These are phyloP conservation scores for Forsythia viridissima DNA, from an alignment of 257 asterid genomes.

Conservation along the genomic window DNA sequence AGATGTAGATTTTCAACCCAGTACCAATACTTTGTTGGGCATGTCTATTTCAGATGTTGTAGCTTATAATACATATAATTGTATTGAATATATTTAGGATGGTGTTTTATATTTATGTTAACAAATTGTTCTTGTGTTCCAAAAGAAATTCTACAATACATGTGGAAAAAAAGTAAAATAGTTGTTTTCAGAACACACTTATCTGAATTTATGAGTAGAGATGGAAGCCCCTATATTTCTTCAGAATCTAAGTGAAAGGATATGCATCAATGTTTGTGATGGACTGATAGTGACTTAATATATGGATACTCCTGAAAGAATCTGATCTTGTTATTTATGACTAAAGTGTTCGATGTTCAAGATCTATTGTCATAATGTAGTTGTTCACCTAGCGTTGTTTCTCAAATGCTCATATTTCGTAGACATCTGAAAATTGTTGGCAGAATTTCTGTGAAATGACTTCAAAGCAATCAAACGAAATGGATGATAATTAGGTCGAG, in stretches of 20 bases:
- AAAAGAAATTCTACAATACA: not conserved
- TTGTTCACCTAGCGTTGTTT: not conserved
- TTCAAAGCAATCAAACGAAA: too few species aligned
- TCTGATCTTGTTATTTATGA: too few species aligned
- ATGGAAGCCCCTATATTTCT: not conserved
- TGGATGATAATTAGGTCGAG: too few species aligned
- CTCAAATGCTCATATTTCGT: not conserved
- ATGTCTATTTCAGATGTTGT: not conserved
- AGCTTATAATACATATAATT: not conserved
- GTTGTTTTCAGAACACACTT: not conserved
- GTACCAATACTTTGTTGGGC: not conserved
- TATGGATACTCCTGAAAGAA: not conserved
- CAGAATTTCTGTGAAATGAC: too few species aligned
- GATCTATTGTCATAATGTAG: not conserved
- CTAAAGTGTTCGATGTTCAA: not conserved
- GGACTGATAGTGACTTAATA: not conserved
- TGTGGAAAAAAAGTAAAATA: not conserved
- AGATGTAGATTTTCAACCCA: constrained; percentile 22
- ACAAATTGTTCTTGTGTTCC: not conserved
- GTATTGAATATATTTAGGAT: not conserved
- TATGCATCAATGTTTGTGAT: not conserved
- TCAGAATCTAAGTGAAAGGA: not conserved
- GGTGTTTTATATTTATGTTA: not conserved
- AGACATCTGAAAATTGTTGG: too few species aligned
- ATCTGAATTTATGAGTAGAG: not conserved